A percentile compares a stretch with the other conserved stretches of the same genome.
These are phyloP conservation scores for Metschnikowia koreensis DNA, from an alignment of 805 yeast species.

Conservation along the genomic window DNA sequence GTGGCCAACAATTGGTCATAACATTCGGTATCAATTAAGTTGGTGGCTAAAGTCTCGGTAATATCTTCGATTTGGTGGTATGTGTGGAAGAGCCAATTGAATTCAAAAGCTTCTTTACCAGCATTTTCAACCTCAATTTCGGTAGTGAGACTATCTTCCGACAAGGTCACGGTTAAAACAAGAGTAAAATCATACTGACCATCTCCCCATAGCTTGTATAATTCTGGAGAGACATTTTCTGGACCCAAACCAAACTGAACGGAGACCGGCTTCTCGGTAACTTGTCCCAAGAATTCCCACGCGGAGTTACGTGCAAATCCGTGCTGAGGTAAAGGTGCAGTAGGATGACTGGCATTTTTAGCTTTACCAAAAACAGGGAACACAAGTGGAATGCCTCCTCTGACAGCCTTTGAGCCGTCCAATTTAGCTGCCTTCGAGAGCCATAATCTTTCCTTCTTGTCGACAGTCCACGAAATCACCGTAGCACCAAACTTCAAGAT, in stretches of 20 bases:
- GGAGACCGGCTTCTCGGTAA: slow-evolving; percentile 58
- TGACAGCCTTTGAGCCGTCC: slow-evolving; percentile 90
- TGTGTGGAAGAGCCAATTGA: slow-evolving; percentile 95
- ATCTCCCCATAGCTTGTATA: slow-evolving; percentile 54
- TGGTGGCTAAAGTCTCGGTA: slow-evolving; percentile 72
- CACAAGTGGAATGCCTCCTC: slow-evolving; percentile 97
- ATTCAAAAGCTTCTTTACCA: slow-evolving; percentile 64
- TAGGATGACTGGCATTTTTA: slow-evolving; percentile 49
- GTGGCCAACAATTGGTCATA: slow-evolving; percentile 72
- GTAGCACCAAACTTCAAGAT: slow-evolving; percentile 88
- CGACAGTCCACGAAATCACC: slow-evolving; percentile 70
- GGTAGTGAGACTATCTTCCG: slow-evolving; percentile 59
- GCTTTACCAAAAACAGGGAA: slow-evolving; percentile 90
- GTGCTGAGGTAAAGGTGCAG: slow-evolving; percentile 82
- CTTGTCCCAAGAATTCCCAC: slow-evolving; percentile 95
- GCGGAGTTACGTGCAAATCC: slow-evolving; percentile 89
- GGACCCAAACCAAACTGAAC: slow-evolving; percentile 91
- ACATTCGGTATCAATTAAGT: slow-evolving; percentile 69
- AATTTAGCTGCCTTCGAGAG: slow-evolving; percentile 70
- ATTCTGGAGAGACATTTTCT: slow-evolving; percentile 66
- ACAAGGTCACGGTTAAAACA: slow-evolving; percentile 60
- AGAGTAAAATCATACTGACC: slow-evolving; percentile 69
- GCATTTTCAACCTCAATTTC: slow-evolving; percentile 74
- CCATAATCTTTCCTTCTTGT: slow-evolving; percentile 83
- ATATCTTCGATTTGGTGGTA: slow-evolving; percentile 76